Evolutionary conservation across 75 land plant species (phyloP), one percentile per base, ranked within the genome.

Genomic region (Pinus taeda): DNA sequence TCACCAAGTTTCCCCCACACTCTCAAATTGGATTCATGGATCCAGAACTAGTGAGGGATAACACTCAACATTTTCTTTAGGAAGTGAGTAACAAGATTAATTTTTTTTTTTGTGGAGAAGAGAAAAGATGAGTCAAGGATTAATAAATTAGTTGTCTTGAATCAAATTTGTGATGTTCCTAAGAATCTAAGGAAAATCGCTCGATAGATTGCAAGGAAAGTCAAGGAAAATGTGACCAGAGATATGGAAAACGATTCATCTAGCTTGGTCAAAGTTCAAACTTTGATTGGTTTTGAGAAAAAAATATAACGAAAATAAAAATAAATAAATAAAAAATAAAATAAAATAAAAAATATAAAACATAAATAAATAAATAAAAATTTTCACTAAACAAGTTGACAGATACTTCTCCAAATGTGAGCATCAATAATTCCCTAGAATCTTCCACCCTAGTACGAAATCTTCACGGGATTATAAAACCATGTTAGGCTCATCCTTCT

Each of bases 41-140:
- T 71, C 24, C 59, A 42, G 76, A 75, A 30, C 81, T 74, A 37
- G 82, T 80, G 39, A 74, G 83, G 75, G 78, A 53, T 70, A 88
- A 79, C 60, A 85, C 84, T 71, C 80, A 82, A 76, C 83, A 89
- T 84, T 85, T 89, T 73, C 87, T 91, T 59, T 87, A 87, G 63
- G 90, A 89, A 78, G 91, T 93, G 36, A 87, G 85, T 84, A 90
- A 89, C 66, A 86, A 85, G 64, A 81, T 91, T 61, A 85, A 75
- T 72, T 12, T 57, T 37, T 88, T 37, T 88, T 77, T 60, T 87
- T 20, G 83, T 79, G 64, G 88, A 85, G 11, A 88, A 84, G 59
- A 57, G 6, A 30, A 79, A 55, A 76, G 78, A 74, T 22, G 60
- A 66, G 66, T 70, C 33, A 8, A 60, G 55, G 6, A 75, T 64